phyloP scores from a whole-genome alignment of 1,284 basidiomycete genomes.

The Sporisorium scitamineum region DNA sequence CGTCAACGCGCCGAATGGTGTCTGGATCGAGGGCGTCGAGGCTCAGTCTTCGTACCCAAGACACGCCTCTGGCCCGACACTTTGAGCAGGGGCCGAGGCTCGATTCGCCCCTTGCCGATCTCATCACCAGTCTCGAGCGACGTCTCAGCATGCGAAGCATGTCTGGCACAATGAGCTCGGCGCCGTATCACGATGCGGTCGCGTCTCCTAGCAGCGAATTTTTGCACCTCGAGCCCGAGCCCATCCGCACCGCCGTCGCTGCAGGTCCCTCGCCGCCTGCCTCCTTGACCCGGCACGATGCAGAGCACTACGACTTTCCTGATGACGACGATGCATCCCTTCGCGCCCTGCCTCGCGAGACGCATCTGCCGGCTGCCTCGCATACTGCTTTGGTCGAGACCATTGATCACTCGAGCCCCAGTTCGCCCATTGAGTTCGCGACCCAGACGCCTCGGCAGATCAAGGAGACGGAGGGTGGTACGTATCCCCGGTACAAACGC shows the following conservation, averaged over 20 bases:
- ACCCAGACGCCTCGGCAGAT: not conserved
- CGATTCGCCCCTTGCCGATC: constrained; percentile 46
- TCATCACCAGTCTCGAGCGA: constrained; percentile 46
- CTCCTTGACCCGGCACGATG: constrained; percentile 11
- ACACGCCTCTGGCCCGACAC: constrained; percentile 44
- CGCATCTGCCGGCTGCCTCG: constrained; percentile 22
- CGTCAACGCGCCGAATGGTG: constrained; percentile 16
- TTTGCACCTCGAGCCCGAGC: constrained; percentile 15
- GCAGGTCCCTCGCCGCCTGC: constrained; percentile 25
- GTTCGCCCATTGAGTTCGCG: constrained; percentile 9
- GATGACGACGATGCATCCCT: constrained; percentile 33
- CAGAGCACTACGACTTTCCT: constrained; percentile 9
- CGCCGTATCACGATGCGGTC: constrained; percentile 27
- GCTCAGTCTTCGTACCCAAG: constrained; percentile 34
- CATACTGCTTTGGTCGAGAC: constrained; percentile 41
- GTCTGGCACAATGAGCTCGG: constrained; percentile 24
- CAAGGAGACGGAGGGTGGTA: not conserved
- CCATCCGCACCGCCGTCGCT: constrained; percentile 12
- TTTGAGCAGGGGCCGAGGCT: constrained; percentile 34
- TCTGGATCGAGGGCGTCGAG: constrained; percentile 29
- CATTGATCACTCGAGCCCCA: constrained; percentile 18
- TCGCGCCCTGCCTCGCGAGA: constrained; percentile 18
- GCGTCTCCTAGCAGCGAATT: constrained; percentile 41
- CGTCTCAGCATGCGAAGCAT: constrained; percentile 35
- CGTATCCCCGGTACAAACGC: constrained; percentile 16